phyloP scores from a whole-genome alignment of 2,329 filamentous ascomycete species.

The Aspergillus sclerotialis region DNA sequence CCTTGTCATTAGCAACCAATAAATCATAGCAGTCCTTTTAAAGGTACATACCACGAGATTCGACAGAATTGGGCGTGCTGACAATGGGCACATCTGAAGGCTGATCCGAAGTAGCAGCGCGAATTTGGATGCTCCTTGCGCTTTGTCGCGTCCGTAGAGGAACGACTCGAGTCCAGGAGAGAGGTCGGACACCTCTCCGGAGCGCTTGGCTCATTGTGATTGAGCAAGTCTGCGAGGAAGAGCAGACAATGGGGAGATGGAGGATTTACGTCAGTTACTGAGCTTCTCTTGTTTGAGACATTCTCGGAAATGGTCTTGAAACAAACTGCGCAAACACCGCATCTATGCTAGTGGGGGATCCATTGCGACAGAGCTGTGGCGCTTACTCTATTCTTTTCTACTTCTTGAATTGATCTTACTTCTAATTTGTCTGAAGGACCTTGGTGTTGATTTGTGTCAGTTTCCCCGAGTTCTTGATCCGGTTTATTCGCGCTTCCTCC shows the following conservation, averaged over 20 bases:
- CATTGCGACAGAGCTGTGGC: conserved; percentile 1
- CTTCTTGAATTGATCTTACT: neutral
- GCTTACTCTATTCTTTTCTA: neutral
- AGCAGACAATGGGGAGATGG: conserved; percentile 7
- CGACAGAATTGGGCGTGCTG: conserved; percentile 30
- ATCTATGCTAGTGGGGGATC: conserved; percentile 2
- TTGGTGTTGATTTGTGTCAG: neutral
- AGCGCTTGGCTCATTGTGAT: conserved; percentile 31
- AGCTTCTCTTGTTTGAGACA: conserved; percentile 2
- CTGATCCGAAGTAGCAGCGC: conserved; percentile 35
- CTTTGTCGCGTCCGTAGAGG: conserved; percentile 17
- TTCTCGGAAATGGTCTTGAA: neutral
- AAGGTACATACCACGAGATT: conserved; percentile 33
- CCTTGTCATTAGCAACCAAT: conserved; percentile 8
- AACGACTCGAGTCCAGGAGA: conserved; percentile 26
- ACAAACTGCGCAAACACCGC: conserved; percentile 8
- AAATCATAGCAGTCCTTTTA: too few species aligned
- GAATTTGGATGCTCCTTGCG: conserved; percentile 37
- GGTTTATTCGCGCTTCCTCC: conserved; percentile 17
- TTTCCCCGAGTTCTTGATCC: neutral
- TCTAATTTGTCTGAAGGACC: neutral
- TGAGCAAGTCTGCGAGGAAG: conserved; percentile 8
- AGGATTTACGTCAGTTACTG: conserved; percentile 19
- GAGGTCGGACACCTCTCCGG: conserved; percentile 26
- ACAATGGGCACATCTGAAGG: conserved; percentile 32